These are phyloP conservation scores for Gracilaria domingensis DNA, from an alignment of 23 red algal species.

Conservation along the genomic window DNA sequence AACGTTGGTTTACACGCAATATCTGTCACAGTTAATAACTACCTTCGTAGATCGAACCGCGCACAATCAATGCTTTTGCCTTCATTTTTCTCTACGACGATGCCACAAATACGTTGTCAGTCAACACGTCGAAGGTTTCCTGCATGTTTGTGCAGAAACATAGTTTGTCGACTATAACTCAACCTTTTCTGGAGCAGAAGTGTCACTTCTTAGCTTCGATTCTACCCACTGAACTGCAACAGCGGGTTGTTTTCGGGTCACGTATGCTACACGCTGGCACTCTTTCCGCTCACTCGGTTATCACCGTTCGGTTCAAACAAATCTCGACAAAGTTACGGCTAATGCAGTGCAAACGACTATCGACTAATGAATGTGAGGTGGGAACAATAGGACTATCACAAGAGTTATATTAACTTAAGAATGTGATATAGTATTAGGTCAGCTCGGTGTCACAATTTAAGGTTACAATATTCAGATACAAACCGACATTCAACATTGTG, in stretches of 20 bases:
- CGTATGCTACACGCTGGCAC: background rate
- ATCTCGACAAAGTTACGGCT: background rate
- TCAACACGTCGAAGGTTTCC: background rate
- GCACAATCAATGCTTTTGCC: background rate
- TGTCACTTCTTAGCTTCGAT: background rate
- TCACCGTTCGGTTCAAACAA: background rate
- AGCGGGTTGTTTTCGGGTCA: background rate
- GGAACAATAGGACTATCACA: background rate
- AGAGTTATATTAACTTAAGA: background rate
- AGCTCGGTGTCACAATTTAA: constrained; percentile 9
- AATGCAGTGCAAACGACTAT: constrained; percentile 1
- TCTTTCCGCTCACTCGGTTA: background rate
- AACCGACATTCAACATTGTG: background rate
- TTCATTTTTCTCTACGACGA: background rate
- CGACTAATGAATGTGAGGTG: background rate
- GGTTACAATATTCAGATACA: constrained; percentile 16
- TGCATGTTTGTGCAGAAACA: background rate
- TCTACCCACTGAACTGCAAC: background rate
- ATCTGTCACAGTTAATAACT: constrained; percentile 1
- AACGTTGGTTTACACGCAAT: background rate
- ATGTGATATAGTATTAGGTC: constrained; percentile 27
- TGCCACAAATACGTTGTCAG: background rate
- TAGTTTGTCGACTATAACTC: background rate
- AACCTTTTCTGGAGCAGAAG: background rate
- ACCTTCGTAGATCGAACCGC: background rate